Evolutionary conservation across 2,329 filamentous ascomycete species (phyloP).

Genomic region (Fusarium phyllophilum): DNA sequence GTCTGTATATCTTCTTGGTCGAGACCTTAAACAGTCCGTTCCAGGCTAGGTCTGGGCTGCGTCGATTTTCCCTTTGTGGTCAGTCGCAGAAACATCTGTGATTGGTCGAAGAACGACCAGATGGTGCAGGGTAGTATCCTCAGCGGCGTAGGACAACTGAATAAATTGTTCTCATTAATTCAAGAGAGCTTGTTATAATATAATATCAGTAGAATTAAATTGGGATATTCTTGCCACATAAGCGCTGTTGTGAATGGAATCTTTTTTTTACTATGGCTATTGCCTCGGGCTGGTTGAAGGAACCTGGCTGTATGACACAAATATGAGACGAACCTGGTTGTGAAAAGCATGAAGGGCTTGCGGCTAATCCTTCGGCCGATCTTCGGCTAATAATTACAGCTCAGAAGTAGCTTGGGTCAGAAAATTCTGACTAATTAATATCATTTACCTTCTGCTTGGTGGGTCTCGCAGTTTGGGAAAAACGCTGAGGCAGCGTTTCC

Average conservation of each 20-base stretch:
- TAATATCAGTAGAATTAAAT: accelerated
- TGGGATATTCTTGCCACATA: accelerated
- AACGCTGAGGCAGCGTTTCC: not conserved
- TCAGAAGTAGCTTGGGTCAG: too few relatives aligned
- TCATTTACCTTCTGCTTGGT: not conserved
- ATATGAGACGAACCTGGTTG: too few relatives aligned
- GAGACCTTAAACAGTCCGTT: not conserved
- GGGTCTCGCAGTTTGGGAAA: not conserved
- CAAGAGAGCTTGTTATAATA: accelerated
- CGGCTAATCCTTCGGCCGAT: not conserved
- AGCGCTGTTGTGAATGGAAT: accelerated
- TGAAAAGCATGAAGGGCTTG: too few relatives aligned
- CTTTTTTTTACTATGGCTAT: too few relatives aligned
- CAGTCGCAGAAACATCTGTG: not conserved
- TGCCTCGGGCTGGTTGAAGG: too few relatives aligned
- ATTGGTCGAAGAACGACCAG: not conserved
- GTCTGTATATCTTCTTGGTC: not conserved
- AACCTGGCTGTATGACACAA: too few relatives aligned
- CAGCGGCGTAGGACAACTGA: accelerated
- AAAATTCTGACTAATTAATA: not conserved
- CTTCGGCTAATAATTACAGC: accelerated
- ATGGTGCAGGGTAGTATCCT: accelerated
- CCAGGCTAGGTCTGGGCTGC: not conserved
- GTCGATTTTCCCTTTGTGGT: not conserved
- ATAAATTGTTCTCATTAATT: accelerated